Conservation (phyloP, 2,329 filamentous ascomycete species). For the Neurospora sp. region DNA sequence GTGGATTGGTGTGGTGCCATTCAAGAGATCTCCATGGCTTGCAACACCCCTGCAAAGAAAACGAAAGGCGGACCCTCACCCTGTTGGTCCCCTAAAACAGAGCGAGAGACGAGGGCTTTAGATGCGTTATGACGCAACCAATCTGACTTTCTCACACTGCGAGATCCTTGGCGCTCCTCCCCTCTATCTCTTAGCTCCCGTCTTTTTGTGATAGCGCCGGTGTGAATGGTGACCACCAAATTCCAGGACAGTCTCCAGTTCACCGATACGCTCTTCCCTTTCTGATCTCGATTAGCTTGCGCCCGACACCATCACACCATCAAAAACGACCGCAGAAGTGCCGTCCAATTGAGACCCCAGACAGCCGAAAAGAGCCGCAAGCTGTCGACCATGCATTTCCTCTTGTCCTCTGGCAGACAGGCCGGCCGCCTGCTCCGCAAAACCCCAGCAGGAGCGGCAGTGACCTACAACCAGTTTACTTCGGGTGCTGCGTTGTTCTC, state of each 20-base stretch:
- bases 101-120: neutral
- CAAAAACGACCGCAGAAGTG: neutral
- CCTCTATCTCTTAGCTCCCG: neutral
- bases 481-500: slow-evolving; percentile 17
- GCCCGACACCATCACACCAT: neutral
- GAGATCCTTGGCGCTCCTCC: neutral
- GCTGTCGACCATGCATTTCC: neutral
- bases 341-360: neutral
- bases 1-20: neutral
- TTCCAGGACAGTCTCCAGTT: neutral
- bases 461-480: neutral
- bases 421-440: neutral
- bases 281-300: neutral
- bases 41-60: neutral
- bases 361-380: neutral
- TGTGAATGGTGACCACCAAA: neutral
- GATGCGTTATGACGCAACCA: neutral
- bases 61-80: neutral
- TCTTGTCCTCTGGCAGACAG: neutral
- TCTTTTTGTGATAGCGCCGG: neutral
- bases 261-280: neutral
- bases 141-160: neutral
- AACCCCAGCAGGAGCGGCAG: neutral
- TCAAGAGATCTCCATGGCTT: neutral
- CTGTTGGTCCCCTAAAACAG: neutral